Base-by-base conservation (phyloP, 2,329 filamentous ascomycete species). In the Nakataea oryzae region DNA sequence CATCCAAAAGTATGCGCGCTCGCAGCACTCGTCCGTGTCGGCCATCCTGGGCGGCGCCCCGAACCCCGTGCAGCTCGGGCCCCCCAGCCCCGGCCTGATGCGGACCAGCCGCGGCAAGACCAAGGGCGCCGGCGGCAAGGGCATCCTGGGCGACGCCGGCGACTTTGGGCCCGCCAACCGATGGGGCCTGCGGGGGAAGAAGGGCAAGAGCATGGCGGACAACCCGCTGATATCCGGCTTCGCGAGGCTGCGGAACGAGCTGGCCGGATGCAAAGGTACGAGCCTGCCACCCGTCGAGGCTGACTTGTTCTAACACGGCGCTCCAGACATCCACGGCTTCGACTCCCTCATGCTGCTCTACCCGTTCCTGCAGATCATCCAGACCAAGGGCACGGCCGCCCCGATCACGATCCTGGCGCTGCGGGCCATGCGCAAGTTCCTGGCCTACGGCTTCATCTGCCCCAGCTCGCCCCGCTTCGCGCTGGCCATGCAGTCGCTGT, bases 171-270 rank as follows among this genome's bases (percentile, higher is more conserved):
- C 92, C 64, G 86, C 88, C 41, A 96, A 92, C 72, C 82, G 93
- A 75, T 99, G 95, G 95, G 93, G 95, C 0, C 76, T 97, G 64
- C 83, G 95, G 64, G 95, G 93, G 41, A 96, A 96, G 82, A 96
- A 92, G 76, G 93, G 93, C 60, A 96, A 93, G 80, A 96, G 91
- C 78, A 89, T 97, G 83, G 92, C 97, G 76, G 95, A 97, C 75
- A 96, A 97, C 70, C 95, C 95, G 54, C 81, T 99, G 69, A 96
- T 99, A 79, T 89, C 92, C 65, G 93, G 91, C 17, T 99, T 99
- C 77, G 91, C 93, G 60, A 89, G 91, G 69, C 77, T 99, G 66
- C 86, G 95, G 64, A 88, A 90, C 70, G 93, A 97, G 72, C 80
- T 99, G 67, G 91, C 93, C 66, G 86, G 86, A 59, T 90, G 93